phyloP scores from a whole-genome alignment of 208 protist genomes.

The Trypanosoma avium region DNA sequence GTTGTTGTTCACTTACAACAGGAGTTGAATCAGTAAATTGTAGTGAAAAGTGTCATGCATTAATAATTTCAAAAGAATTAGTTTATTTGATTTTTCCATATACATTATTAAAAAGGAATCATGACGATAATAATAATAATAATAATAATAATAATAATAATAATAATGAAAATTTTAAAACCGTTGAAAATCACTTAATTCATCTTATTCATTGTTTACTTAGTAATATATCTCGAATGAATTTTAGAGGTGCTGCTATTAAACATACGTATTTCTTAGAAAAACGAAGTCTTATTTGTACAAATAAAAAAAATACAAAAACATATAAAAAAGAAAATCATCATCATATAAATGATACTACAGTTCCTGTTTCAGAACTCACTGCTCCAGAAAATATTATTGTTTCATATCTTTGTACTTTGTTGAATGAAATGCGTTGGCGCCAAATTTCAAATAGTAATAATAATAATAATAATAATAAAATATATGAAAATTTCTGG shows the following conservation, averaged over 20 bases:
- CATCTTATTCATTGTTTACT: slow-evolving; percentile 42
- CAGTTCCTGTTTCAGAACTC: slow-evolving; percentile 23
- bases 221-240: slow-evolving; percentile 39
- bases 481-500: too few relatives aligned
- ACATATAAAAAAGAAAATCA: background rate
- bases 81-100: slow-evolving; percentile 20
- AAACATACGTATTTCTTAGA: slow-evolving; percentile 53
- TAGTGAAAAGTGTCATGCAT: slow-evolving; percentile 6
- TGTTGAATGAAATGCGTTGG: slow-evolving; percentile 39
- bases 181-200: slow-evolving; percentile 17
- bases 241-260: slow-evolving; percentile 59
- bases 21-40: background rate
- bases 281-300: slow-evolving; percentile 15
- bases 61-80: slow-evolving; percentile 3
- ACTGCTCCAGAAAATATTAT: slow-evolving; percentile 39
- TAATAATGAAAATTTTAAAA: background rate
- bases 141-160: too few relatives aligned
- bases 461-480: too few relatives aligned
- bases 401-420: slow-evolving; percentile 43
- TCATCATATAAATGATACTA: background rate
- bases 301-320: background rate
- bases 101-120: background rate
- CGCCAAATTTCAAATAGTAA: too few relatives aligned
- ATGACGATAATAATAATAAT: background rate
- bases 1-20: slow-evolving; percentile 2